Evolutionary conservation across 495 filamentous ascomycete species (phyloP).

Genomic region (Aspergillus campestris): DNA sequence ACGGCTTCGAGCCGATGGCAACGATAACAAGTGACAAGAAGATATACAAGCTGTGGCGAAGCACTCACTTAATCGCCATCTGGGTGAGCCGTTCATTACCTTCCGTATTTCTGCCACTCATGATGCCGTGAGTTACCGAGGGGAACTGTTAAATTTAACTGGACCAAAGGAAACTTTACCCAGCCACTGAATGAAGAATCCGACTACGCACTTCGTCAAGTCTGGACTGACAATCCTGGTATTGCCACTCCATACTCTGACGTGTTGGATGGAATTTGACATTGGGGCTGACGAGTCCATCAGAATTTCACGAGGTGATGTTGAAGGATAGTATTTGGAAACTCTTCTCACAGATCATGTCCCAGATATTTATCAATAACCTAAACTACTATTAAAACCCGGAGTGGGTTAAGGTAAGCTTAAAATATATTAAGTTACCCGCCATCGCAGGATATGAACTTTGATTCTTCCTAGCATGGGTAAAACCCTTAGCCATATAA

Average conservation of each 20-base stretch:
- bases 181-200: not conserved
- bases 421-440: not conserved
- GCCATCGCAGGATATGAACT: not conserved
- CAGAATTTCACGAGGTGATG: not conserved
- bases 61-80: not conserved
- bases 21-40: not conserved
- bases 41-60: not conserved
- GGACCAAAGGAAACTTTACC: not conserved
- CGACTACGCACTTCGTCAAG: not conserved
- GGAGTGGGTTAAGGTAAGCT: not conserved
- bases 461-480: not conserved
- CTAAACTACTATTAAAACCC: not conserved
- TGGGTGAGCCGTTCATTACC: not conserved
- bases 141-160: not conserved
- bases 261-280: not conserved
- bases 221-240: not conserved
- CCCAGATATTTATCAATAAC: not conserved
- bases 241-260: not conserved
- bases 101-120: too few relatives aligned
- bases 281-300: not conserved
- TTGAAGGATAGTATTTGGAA: not conserved
- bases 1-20: not conserved
- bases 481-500: not conserved
- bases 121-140: too few relatives aligned
- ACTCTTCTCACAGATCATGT: not conserved